phyloP scores from a whole-genome alignment of 2,329 filamentous ascomycete genomes.

The Penicillium sp. region DNA sequence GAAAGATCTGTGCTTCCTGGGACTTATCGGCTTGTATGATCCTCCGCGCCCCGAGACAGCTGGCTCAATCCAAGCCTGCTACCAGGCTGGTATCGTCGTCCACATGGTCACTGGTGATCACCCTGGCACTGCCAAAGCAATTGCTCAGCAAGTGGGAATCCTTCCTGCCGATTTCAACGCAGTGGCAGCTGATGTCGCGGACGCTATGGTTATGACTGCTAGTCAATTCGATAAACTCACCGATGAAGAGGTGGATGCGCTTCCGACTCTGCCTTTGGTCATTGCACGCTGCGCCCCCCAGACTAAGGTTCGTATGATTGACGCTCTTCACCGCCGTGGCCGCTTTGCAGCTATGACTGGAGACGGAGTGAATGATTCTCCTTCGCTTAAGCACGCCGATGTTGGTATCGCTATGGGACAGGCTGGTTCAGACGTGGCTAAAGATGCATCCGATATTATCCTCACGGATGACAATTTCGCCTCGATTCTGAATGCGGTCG shows the following conservation, averaged over 20 bases:
- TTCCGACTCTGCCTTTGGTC: conserved; percentile 47
- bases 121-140: conserved; percentile 63
- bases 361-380: conserved; percentile 76
- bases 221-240: conserved; percentile 66
- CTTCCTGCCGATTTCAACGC: conserved; percentile 53
- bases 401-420: conserved; percentile 77
- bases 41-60: conserved; percentile 71
- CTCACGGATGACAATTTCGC: conserved; percentile 75
- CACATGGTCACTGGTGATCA: conserved; percentile 79
- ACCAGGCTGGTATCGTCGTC: conserved; percentile 62
- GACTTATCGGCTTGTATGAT: conserved; percentile 72
- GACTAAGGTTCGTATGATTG: conserved; percentile 75
- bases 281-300: conserved; percentile 49
- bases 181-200: conserved; percentile 51
- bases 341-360: conserved; percentile 76
- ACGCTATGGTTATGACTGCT: conserved; percentile 61
- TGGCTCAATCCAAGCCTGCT: conserved; percentile 57
- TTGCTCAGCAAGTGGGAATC: conserved; percentile 67
- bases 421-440: conserved; percentile 71
- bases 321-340: conserved; percentile 46
- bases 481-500: conserved; percentile 68
- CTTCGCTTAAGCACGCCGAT: conserved; percentile 67
- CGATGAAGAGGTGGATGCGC: conserved; percentile 57
- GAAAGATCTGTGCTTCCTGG: conserved; percentile 58
- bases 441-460: conserved; percentile 54